Evolutionary conservation across 306 rosid species (phyloP).

Genomic region (Fagus crenata): DNA sequence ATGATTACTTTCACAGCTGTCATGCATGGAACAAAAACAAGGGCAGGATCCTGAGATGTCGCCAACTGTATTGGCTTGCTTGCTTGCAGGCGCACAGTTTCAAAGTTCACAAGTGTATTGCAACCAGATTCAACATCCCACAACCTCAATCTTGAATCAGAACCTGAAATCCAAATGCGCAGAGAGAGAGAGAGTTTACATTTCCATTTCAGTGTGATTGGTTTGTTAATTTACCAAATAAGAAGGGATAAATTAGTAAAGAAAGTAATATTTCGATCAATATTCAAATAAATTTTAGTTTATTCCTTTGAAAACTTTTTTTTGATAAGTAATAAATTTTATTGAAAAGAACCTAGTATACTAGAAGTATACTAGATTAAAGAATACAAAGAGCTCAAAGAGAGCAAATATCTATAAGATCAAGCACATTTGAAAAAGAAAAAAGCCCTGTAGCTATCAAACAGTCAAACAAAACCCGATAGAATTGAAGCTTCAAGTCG

Average conservation of each 20-base stretch:
- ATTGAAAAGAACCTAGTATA: no score
- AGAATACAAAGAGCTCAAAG: no score
- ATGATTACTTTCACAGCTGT: conserved; percentile 67
- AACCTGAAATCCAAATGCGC: conserved; percentile 51
- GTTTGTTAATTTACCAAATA: not conserved
- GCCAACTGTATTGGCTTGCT: conserved; percentile 90
- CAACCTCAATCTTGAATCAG: conserved; percentile 91
- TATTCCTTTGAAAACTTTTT: not conserved
- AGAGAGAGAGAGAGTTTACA: not conserved
- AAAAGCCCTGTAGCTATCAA: no score
- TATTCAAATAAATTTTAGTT: not conserved
- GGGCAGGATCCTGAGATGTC: conserved; percentile 62
- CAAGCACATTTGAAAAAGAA: no score
- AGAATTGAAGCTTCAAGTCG: no score
- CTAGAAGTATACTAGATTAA: no score
- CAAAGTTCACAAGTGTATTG: conserved; percentile 89
- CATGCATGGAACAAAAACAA: conserved; percentile 96
- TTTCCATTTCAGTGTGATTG: not conserved
- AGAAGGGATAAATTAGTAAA: not conserved
- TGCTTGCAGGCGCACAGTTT: conserved; percentile 82
- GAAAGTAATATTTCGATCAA: not conserved
- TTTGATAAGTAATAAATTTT: no score
- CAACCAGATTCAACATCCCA: conserved; percentile 94
- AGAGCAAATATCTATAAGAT: no score
- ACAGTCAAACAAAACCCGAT: no score